Base-by-base conservation (phyloP, 1,284 basidiomycete species). In the Puccinia coronata region DNA sequence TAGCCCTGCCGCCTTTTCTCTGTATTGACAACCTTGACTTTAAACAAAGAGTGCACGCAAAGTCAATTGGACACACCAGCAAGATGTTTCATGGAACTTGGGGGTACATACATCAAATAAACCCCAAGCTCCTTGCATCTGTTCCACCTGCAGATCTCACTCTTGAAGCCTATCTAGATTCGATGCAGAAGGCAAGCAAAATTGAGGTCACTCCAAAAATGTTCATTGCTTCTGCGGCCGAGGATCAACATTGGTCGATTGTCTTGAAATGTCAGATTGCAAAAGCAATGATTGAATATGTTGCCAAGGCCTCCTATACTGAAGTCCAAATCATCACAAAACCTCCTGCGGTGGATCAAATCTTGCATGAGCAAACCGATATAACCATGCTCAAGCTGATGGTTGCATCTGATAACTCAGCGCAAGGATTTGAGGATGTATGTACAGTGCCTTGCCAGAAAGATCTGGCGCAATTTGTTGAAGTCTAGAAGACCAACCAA, bases 321-420 rank as follows among this genome's bases (percentile, higher is more conserved):
- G 9, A 2, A 8, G 31, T 25, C 6, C 25, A 2, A n/a, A 57
- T 57, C 55, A 2, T 8, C 4, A 28, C 31, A 6, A 57, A n/a
- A 28, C 55, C n/a, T 11, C 55, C 55, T 5, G n/a, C 6, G n/a
- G 31, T 57, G 6, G 55, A 57, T 6, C 55, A 57, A 25, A 25
- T 57, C 14, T 57, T 25, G 9, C 55, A 57, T n/a, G n/a, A 25
- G 25, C 2, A 8, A 8, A 23, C 55, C 8, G 25, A 25, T 5
- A 57, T 57, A 25, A 57, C 55, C 8, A 65, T 65, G 61, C 61
- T 65, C 2, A 65, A 65, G n/a, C 61, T 65, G 4, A 65, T 65
- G 61, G 18, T 65, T 65, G 61, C 61, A 14, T 65, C 61, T 4
- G 61, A 65, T 65, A 65, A 65, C 61, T 65, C 61, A 28, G 61